Evolutionary conservation across 352 stramenopile genomes (phyloP).

Genomic region (Phytopythium montanum): DNA sequence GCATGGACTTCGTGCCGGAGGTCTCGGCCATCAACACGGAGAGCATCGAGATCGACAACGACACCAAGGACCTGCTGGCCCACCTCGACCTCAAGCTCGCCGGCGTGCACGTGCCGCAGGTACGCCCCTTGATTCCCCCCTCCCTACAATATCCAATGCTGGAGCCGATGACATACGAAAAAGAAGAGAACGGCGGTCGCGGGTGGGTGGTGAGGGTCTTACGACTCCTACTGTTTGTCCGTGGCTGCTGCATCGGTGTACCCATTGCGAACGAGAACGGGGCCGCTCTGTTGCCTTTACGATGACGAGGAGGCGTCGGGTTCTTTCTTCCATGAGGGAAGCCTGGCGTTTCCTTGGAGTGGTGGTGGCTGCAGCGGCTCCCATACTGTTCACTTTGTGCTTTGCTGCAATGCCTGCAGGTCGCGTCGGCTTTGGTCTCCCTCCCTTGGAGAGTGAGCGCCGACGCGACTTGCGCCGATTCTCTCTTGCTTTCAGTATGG

Average conservation of each 20-base stretch:
- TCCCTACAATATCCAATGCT: slow-evolving; percentile 72
- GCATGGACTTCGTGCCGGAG: slow-evolving; percentile 99
- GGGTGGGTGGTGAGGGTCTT: neutral
- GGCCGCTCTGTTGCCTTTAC: neutral
- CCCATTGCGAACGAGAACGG: slow-evolving; percentile 38
- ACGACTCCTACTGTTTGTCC: neutral
- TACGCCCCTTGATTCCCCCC: slow-evolving; percentile 31
- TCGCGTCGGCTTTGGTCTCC: neutral
- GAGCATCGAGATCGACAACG: slow-evolving; percentile 97
- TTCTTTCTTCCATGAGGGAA: neutral
- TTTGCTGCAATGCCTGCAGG: slow-evolving; percentile 4
- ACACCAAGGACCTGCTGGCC: slow-evolving; percentile 98
- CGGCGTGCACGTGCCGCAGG: slow-evolving; percentile 86
- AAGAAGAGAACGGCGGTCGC: slow-evolving; percentile 6
- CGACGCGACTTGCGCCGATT: neutral
- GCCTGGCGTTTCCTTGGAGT: slow-evolving; percentile 1
- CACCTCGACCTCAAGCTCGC: slow-evolving; percentile 93
- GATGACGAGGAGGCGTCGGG: neutral
- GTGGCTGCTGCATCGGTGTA: slow-evolving; percentile 50
- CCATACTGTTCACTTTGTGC: slow-evolving; percentile 3
- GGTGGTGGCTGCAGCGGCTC: neutral
- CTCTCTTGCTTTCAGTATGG: neutral
- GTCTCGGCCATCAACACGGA: slow-evolving; percentile 93
- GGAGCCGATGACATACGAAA: slow-evolving; percentile 65
- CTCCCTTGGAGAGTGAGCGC: neutral